Evolutionary conservation across 768 basidiomycete species (phyloP), one percentile per base, ranked within the genome.

Genomic region (Termitomyces sp.): DNA sequence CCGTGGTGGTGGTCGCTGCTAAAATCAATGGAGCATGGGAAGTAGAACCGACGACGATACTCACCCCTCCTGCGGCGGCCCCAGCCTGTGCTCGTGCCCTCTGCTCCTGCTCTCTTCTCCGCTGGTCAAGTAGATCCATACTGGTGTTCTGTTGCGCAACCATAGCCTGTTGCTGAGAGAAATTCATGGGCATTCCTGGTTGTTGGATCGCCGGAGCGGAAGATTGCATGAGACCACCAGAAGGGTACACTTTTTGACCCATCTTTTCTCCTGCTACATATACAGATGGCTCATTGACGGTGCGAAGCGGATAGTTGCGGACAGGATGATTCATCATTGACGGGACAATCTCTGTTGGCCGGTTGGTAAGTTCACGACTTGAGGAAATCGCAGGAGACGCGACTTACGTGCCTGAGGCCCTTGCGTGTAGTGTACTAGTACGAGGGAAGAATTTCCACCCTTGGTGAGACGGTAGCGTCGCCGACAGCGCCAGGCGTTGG

Each of bases 391-490:
- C 52, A 33, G 23, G n/a, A 55, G 49, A 38, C 41, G 43, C 23
- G n/a, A 59, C 63, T 71, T 70, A 91, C 89, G 80, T 49, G 79
- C 76, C 9, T 77, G 62, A 12, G 80, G 84, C 5, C 87, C 88
- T 64, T 88, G 83, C 33, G 82, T 77, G 67, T 93, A 93, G 66
- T 93, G 90, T 0, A 91, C 81, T 5, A 93, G 82, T 18, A 86
- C 77, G n/a, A 93, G 79, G 56, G 84, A 82, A 0, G 85, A 81
- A 65, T 89, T 83, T 0, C 89, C 89, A 32, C 89, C 89, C 68
- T 89, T 91, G 46, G 73, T 61, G 40, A 94, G 77, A 40, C 91
- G 85, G 69, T 82, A 93, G 6, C 89, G 84, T 51, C 89, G 76
- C 50, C 92, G 81, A 50, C 85, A 68, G 16, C 91, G 85, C 71